Evolutionary conservation across 129 eudicot genomes (phyloP).

Genomic region (Flaveria brownii): DNA sequence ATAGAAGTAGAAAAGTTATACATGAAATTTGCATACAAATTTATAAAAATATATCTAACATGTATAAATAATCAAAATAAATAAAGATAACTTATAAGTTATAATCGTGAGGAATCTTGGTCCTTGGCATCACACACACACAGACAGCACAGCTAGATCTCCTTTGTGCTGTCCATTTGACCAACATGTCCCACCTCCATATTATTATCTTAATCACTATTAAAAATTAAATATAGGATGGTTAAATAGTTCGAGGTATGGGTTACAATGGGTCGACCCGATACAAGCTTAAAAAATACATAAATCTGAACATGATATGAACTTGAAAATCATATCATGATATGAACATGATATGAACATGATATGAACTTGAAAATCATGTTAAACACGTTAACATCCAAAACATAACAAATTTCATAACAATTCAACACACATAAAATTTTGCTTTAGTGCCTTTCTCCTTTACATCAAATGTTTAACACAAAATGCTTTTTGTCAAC

Average conservation of each 20-base stretch:
- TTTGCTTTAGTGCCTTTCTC: too few relatives aligned
- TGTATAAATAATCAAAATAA: neutral
- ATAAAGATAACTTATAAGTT: neutral
- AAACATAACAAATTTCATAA: too few relatives aligned
- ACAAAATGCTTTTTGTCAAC: too few relatives aligned
- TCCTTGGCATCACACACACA: constrained; percentile 38
- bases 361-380: neutral
- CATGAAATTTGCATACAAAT: neutral
- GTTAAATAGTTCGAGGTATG: neutral
- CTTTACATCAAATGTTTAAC: too few relatives aligned
- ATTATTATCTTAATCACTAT: constrained; percentile 20
- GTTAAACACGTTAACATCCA: too few relatives aligned
- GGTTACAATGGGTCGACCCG: neutral
- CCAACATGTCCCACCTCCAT: constrained; percentile 28
- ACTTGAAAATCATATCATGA: neutral
- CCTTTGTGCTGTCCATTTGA: constrained; percentile 58
- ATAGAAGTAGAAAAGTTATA: neutral
- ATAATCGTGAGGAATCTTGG: constrained; percentile 42
- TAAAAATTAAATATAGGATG: neutral
- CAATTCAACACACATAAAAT: too few relatives aligned
- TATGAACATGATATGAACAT: neutral
- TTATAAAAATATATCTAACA: neutral
- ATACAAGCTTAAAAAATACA: too few relatives aligned
- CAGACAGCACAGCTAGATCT: constrained; percentile 79
- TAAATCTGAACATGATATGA: too few relatives aligned